Evolutionary conservation across 148 eudicot genomes (phyloP).

Genomic region (Vaccinium myrtillus): DNA sequence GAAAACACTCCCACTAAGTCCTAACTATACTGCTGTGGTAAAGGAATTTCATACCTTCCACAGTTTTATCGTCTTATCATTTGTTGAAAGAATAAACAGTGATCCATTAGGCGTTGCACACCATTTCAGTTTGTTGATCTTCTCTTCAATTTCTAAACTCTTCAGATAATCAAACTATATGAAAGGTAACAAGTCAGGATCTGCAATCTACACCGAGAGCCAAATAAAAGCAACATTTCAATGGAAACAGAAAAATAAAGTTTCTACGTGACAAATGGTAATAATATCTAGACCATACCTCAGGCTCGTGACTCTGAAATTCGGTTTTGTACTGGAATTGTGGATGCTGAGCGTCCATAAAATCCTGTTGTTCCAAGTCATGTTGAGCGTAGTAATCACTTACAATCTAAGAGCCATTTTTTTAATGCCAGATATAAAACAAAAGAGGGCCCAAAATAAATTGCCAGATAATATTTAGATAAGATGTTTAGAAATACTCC

Average conservation of each 20-base stretch:
- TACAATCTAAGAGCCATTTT: slow-evolving; percentile 18
- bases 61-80: slow-evolving; percentile 63
- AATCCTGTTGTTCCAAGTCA: slow-evolving; percentile 43
- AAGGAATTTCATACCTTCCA: slow-evolving; percentile 55
- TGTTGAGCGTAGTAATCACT: slow-evolving; percentile 27
- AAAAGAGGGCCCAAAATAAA: background rate
- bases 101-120: slow-evolving; percentile 46
- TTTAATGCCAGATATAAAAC: background rate
- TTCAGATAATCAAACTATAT: slow-evolving; percentile 65
- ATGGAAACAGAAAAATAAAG: background rate
- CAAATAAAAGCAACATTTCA: slow-evolving; percentile 11
- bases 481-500: background rate
- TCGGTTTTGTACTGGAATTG: slow-evolving; percentile 59
- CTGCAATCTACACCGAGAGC: background rate
- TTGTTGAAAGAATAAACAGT: slow-evolving; percentile 56
- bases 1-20: background rate
- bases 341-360: slow-evolving; percentile 40
- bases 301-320: slow-evolving; percentile 81
- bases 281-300: slow-evolving; percentile 31
- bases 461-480: background rate
- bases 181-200: slow-evolving; percentile 24
- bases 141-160: slow-evolving; percentile 73
- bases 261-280: background rate
- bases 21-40: background rate
- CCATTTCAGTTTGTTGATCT: slow-evolving; percentile 66